phyloP scores from a whole-genome alignment of 2,329 filamentous ascomycete genomes.

The Diplodia sapinea region DNA sequence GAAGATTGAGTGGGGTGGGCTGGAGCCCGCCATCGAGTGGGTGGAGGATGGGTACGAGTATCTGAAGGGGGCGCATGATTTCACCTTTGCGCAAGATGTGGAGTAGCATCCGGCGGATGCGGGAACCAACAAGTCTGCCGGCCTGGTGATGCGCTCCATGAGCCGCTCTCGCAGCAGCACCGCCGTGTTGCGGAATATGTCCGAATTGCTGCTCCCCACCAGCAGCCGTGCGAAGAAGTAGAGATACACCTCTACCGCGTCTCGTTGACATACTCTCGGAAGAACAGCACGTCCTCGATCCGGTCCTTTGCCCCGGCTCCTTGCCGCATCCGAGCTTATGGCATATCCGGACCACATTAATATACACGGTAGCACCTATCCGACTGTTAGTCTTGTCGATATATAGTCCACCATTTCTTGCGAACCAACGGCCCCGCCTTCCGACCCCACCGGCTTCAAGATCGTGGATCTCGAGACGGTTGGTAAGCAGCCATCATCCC shows the following conservation, averaged over 20 bases:
- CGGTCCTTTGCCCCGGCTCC: constrained; percentile 36
- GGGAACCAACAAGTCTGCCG: constrained; percentile 38
- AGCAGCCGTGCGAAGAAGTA: constrained; percentile 42
- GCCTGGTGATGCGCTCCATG: constrained; percentile 37
- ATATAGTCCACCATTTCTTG: constrained; percentile 35
- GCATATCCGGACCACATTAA: constrained; percentile 45
- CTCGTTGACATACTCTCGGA: constrained; percentile 42
- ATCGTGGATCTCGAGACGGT: neutral
- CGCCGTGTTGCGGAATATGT: constrained; percentile 37
- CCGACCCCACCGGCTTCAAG: too few relatives aligned
- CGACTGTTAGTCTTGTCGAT: constrained; percentile 40
- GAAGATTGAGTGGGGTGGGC: constrained; percentile 16
- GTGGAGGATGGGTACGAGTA: constrained; percentile 28
- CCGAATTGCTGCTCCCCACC: constrained; percentile 34
- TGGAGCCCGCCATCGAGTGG: constrained; percentile 12
- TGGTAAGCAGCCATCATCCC: neutral
- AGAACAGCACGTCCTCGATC: constrained; percentile 35
- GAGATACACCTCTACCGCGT: constrained; percentile 44
- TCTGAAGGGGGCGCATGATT: too few relatives aligned
- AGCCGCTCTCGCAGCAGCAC: constrained; percentile 37
- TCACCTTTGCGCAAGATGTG: too few relatives aligned
- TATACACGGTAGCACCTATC: constrained; percentile 40
- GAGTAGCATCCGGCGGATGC: constrained; percentile 31
- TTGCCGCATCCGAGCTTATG: constrained; percentile 41
- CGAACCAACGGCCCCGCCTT: too few relatives aligned